phyloP scores from a whole-genome alignment of 345 rosid genomes.

The Pistacia vera region DNA sequence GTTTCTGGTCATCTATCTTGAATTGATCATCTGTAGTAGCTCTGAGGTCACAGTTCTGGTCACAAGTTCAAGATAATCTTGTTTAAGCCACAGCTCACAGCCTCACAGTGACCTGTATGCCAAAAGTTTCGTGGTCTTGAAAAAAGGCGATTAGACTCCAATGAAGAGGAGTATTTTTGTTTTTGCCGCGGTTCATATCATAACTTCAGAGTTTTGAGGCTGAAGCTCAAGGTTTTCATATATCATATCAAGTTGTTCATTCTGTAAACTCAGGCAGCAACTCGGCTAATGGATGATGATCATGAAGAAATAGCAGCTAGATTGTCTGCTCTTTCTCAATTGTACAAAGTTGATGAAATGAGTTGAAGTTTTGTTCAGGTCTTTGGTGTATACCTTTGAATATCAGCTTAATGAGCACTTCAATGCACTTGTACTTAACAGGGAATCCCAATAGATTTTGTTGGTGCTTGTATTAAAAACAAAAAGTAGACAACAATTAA shows the following conservation, averaged over 20 bases:
- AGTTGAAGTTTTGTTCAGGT: background rate
- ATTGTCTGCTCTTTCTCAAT: background rate
- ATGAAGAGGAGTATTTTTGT: background rate
- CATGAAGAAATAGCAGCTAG: background rate
- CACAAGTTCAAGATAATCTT: slow-evolving; percentile 7
- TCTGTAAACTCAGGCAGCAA: no score
- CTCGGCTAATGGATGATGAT: background rate
- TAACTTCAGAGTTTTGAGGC: background rate
- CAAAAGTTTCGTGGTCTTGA: background rate
- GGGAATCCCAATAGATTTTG: background rate
- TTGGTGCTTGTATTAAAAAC: background rate
- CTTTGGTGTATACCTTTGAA: background rate
- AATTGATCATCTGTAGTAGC: background rate
- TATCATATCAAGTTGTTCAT: background rate
- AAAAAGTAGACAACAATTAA: no score
- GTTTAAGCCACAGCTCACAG: background rate
- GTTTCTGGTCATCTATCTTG: background rate
- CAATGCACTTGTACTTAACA: background rate
- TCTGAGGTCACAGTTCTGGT: background rate
- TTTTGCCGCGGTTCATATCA: background rate
- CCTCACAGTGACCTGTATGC: background rate
- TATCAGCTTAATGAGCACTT: background rate
- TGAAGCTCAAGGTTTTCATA: background rate
- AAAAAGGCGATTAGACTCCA: background rate
- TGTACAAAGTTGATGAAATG: background rate